Base-by-base conservation (phyloP, 2,329 filamentous ascomycete species). In the Gremmenia infestans region DNA sequence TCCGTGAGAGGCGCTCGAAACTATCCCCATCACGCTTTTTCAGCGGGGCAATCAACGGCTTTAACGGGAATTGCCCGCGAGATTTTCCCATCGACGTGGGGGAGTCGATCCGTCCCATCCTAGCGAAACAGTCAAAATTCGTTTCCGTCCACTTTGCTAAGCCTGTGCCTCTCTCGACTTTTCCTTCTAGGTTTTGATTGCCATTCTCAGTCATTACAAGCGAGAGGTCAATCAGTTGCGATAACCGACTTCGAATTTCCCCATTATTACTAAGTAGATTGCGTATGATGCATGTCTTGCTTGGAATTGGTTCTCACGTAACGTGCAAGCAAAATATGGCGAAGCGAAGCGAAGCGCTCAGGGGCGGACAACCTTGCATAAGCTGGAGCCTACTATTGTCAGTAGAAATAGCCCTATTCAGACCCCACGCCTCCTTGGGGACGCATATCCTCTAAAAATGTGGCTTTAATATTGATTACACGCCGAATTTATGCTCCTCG, bases 401-500 rank as follows among this genome's bases (percentile, higher is more conserved):
- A 22, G 23, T 48, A 48, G 2, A 35, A 51, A 51, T 51, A 51
- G 15, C 37, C 37, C 37, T 25, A 17, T 50, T 32, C 37, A 32
- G 28, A 32, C n/a, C 28, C 45, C 28, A 22, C 45, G 45, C 48
- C 36, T 36, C 37, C 22, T 50, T 28, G 28, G 15, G 12, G 12
- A 5, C 25, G 55, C 51, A 46, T 23, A 43, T 42, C n/a, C 35
- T 32, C 12, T 39, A 14, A 36, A 45, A 48, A 43, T 48, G 55
- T 57, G 49, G 55, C 55, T 54, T 52, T 14, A 25, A 22, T 32
- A 28, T 48, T 49, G 22, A 52, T 57, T 52, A 22, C 55, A 57
- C 55, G 52, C 37, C 54, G 49, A 49, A 50, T 52, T 12, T 49
- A 49, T 51, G n/a, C 37, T 57, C 17, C 52, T 48, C 45, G 19